Base-by-base conservation (phyloP, 2,329 filamentous ascomycete species). In the Fusarium sp. region DNA sequence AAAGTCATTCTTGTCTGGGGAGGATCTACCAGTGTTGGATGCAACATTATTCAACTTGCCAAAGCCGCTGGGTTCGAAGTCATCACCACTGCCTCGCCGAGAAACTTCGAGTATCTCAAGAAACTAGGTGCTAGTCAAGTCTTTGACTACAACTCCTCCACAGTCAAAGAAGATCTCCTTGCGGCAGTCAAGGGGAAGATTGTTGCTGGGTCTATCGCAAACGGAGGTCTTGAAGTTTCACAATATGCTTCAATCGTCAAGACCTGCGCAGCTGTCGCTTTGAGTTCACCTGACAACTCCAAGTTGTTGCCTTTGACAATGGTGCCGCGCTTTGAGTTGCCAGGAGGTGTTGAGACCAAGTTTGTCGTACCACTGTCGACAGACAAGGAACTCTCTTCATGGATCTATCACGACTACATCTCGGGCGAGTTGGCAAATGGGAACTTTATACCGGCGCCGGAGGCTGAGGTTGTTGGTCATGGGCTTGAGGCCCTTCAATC, bases 1-100 rank as follows among this genome's bases (percentile, higher is more conserved):
- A 64, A 46, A 7, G 5, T 25, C 13, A 50, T 64, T 34, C 45
- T 64, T 13, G 5, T 64, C 2, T 64, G 61, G 61, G 61, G 61
- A 13, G 61, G 61, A 21, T 64, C 61, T 13, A 64, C 61, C 9
- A 64, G 61, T 30, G 61, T 64, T 16, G 61, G 59, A 2, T 64
- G 61, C 7, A 64, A 64, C 9, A 34, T 41, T 2, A 46, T 64
- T 1, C 59, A 64, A 12, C 61, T 64, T n/a, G 45, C 59, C 23
- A 64, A 50, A 48, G 61, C 45, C 9, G 61, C 61, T 16, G 61
- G 61, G 0, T 64, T 64, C n/a, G 59, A 64, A 9, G 51, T 64
- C n/a, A 42, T 64, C 1, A 46, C 61, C 16, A 64, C 61, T 2
- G 37, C 59, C 8, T 64, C 61, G 0, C 61, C 59, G 4, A 64